Evolutionary conservation across 1,139 yeast genomes (phyloP), one percentile per base, ranked within the genome.

Genomic region (Hansenula sp.): DNA sequence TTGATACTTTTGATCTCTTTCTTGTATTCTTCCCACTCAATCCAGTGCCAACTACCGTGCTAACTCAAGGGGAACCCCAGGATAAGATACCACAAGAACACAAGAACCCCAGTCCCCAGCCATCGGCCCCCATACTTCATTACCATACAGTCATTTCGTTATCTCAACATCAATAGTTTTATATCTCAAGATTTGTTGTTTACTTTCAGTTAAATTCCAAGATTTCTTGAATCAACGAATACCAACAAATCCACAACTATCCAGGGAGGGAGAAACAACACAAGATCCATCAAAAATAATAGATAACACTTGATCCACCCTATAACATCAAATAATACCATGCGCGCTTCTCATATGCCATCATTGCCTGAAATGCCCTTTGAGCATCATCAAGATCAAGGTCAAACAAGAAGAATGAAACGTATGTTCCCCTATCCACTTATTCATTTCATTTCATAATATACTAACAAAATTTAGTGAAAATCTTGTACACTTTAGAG

Each of bases 401-500:
- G 33, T 28, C 38, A 36, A 13, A 27, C 30, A 6, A 24, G 18
- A 24, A 47, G 18, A 33, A 59, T 59, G 63, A 64, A 45, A 62
- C 60, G 52, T 63, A 63, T 50, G 68, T 68, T 68, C 52, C 70
- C 70, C 76, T 74, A 70, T 57, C 25, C 12, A 28, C 7, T 27
- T 25, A 11, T 13, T 11, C 5, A 21, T 21, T 21, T 21, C 25
- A 9, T 6, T 5, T 4, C 6, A 29, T 16, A 15, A 5, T 15
- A 2, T 38, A 40, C 43, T 41, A 36, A 42, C 39, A 8, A 15
- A 10, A 9, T 30, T 2, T 38, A 52, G 56, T 80, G 49, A 81
- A 81, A 59, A 77, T 81, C 46, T 66, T 81, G 53, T 81, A 81
- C 59, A 76, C 84, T 16, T 72, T 80, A 60, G 82, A 81, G 61